phyloP scores from a whole-genome alignment of 78 protist species.

The Anaeramoeba flamelloides region DNA sequence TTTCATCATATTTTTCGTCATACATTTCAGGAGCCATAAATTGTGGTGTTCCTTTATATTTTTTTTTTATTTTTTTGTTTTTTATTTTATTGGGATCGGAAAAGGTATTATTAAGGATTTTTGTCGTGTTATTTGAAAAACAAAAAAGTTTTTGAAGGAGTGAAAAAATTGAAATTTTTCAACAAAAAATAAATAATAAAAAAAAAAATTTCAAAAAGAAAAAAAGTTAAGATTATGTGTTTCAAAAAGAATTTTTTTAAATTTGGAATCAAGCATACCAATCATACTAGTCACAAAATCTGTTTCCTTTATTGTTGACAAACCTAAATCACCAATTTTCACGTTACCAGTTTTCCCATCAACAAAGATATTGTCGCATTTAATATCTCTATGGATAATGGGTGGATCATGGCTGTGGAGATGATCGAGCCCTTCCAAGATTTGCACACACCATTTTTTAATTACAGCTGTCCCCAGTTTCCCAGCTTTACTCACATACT shows the following conservation, averaged over 20 bases:
- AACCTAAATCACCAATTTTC: slow-evolving; percentile 86
- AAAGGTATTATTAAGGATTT: background rate
- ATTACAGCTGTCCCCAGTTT: no score
- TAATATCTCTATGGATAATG: slow-evolving; percentile 82
- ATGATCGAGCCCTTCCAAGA: slow-evolving; percentile 50
- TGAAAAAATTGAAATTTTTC: background rate
- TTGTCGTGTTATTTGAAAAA: background rate
- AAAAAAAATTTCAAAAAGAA: no score
- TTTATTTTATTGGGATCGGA: no score
- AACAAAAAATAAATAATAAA: background rate
- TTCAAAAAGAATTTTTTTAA: no score
- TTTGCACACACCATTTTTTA: slow-evolving; percentile 49
- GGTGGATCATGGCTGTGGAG: slow-evolving; percentile 50
- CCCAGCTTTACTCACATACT: no score
- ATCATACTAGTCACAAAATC: slow-evolving; percentile 6
- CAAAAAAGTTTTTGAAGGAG: background rate
- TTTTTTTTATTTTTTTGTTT: slow-evolving; percentile 9
- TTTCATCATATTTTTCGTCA: slow-evolving; percentile 51
- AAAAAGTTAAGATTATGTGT: no score
- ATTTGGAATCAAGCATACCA: slow-evolving; percentile 16
- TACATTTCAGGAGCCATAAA: slow-evolving; percentile 88
- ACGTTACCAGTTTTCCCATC: slow-evolving; percentile 53
- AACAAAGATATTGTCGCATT: slow-evolving; percentile 84
- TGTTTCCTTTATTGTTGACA: slow-evolving; percentile 23
- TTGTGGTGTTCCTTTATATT: slow-evolving; percentile 64